Conservation (phyloP, 768 basidiomycete genomes). For the Tephrocybe sp. region DNA sequence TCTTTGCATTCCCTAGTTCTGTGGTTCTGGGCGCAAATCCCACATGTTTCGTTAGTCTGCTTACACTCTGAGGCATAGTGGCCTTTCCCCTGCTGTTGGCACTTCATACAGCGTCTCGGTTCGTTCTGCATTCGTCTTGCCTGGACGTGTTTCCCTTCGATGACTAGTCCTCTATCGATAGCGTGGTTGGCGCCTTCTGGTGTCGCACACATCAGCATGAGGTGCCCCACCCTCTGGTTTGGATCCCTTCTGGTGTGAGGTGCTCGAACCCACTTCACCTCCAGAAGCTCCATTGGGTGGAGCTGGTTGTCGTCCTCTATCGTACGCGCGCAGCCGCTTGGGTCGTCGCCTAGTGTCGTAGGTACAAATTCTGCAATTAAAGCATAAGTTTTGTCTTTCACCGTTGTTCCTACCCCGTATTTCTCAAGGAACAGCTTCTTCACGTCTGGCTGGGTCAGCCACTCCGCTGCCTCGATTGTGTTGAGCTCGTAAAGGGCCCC, state of each 20-base stretch:
- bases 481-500: not conserved
- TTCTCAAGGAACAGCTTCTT: not conserved
- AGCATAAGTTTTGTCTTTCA: not conserved
- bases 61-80: constrained; percentile 19
- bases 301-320: constrained; percentile 1
- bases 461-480: not conserved
- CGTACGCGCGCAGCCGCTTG: not conserved
- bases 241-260: not conserved
- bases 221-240: constrained; percentile 1
- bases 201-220: not conserved
- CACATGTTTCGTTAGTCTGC: constrained; percentile 9
- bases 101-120: constrained; percentile 6
- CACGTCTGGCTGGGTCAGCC: not conserved
- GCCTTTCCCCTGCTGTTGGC: constrained; percentile 10
- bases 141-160: constrained; percentile 12
- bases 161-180: constrained; percentile 10
- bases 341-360: not conserved
- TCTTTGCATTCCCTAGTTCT: constrained; percentile 16
- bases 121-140: constrained; percentile 16
- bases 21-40: constrained; percentile 15
- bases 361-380: not conserved
- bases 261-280: not conserved
- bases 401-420: not conserved
- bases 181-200: constrained; percentile 12
- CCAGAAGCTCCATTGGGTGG: not conserved